Evolutionary conservation across 2,329 filamentous ascomycete species (phyloP), one percentile per base, ranked within the genome.

Genomic region (Aspergillus awamori): DNA sequence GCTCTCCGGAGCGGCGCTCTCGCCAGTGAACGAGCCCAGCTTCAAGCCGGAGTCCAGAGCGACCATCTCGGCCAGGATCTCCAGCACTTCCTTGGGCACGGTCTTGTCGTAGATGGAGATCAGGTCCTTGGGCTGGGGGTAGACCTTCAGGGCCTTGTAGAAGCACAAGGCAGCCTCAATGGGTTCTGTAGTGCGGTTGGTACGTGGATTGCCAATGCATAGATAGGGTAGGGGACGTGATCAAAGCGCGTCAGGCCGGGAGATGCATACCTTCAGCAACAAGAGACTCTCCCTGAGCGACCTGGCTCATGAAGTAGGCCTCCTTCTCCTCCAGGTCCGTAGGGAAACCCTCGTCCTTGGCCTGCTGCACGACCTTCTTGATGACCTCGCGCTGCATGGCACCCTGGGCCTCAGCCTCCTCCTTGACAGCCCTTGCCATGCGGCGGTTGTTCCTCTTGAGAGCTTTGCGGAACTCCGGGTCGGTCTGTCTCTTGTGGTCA

Each of bases 61-160:
- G 73, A 99, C 97, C 92, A 99, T 97, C 82, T 97, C 92, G 68
- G 95, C 95, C 65, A 99, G 88, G 71, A 98, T 89, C 78, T 99
- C 94, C 70, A 99, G 88, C 71, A 98, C 91, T 65, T 93, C 93
- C 90, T 97, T 97, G 70, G 94, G 90, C 49, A 98, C 93, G 33
- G 95, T 98, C 87, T 96, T 97, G 80, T 99, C 95, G 80, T 99
- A 99, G 79, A 99, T 97, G 72, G 86, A 87, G 77, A 99, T 97
- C 71, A 99, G 84, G 74, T 98, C 95, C 71, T 89, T 86, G 11
- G 94, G 95, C 72, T 92, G 90, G 56, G 95, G 95, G 81, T 99
- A 99, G 70, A 98, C 95, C 86, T 99, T 99, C 69, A 99, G 86
- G 48, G 93, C 95, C 85, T 93, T 96, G 87, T 98, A 99, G 82